Conservation (phyloP, 495 filamentous ascomycete genomes). For the Saxispiralis lemnorum region DNA sequence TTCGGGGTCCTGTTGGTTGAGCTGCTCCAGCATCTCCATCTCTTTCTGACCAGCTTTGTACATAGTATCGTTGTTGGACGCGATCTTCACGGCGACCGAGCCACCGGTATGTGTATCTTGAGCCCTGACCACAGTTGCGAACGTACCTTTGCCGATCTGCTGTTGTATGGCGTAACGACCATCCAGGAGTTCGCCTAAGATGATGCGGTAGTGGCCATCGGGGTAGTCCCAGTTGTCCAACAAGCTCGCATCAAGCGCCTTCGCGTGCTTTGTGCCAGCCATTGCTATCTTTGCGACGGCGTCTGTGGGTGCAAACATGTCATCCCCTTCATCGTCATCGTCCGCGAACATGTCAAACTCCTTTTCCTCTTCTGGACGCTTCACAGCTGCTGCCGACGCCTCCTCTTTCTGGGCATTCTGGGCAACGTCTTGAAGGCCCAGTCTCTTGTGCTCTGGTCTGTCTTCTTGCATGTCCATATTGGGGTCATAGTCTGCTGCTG, state of each 20-base stretch:
- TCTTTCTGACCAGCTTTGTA: conserved; percentile 87
- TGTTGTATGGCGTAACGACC: conserved; percentile 72
- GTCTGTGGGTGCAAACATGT: conserved; percentile 65
- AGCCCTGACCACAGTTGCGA: conserved; percentile 88
- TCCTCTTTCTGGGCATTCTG: background rate
- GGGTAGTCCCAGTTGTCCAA: conserved; percentile 86
- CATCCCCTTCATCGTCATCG: conserved; percentile 50
- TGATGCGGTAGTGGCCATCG: conserved; percentile 88
- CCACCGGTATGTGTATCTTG: conserved; percentile 53
- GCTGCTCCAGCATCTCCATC: conserved; percentile 71
- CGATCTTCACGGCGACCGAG: conserved; percentile 80
- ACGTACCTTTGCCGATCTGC: conserved; percentile 86
- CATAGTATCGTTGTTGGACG: conserved; percentile 85
- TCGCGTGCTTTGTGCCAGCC: conserved; percentile 30
- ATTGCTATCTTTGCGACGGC: conserved; percentile 28
- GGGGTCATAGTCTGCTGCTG: conserved; percentile 91
- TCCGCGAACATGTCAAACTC: conserved; percentile 95
- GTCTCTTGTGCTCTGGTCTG: conserved; percentile 48
- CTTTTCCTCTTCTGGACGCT: conserved; percentile 16
- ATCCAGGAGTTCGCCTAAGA: conserved; percentile 74
- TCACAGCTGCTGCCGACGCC: background rate
- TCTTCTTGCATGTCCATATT: conserved; percentile 87
- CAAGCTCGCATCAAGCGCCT: conserved; percentile 61
- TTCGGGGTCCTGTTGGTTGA: conserved; percentile 66
- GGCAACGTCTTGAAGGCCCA: conserved; percentile 24